phyloP scores from a whole-genome alignment of 2,329 filamentous ascomycete species.

The Aspergillus candidus region DNA sequence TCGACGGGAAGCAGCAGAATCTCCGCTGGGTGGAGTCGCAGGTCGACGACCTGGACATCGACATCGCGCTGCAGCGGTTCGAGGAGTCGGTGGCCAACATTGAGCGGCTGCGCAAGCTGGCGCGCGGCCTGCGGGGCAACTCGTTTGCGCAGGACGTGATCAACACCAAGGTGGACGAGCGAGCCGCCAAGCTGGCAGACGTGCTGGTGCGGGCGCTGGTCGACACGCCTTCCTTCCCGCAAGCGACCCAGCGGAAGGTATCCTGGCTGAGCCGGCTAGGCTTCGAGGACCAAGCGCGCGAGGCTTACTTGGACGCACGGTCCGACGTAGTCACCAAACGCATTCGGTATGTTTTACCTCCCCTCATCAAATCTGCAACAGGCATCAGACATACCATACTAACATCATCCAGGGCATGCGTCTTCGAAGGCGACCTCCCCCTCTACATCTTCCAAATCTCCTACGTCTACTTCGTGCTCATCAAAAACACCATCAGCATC shows the following conservation, averaged over 20 bases:
- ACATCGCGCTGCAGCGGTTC: conserved; percentile 84
- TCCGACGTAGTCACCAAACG: conserved; percentile 72
- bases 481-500: conserved; percentile 85
- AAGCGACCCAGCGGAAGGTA: conserved; percentile 73
- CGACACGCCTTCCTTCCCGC: conserved; percentile 68
- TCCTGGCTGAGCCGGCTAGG: conserved; percentile 79
- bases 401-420: conserved; percentile 63
- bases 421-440: conserved; percentile 89
- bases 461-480: conserved; percentile 90
- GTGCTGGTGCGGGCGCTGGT: conserved; percentile 72
- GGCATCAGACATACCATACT: too few species aligned
- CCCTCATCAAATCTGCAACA: too few species aligned
- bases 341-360: conserved; percentile 70
- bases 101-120: conserved; percentile 76
- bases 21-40: conserved; percentile 92
- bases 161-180: conserved; percentile 80
- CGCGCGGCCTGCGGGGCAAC: conserved; percentile 77
- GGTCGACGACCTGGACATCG: conserved; percentile 92
- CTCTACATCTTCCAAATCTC: conserved; percentile 93
- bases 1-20: conserved; percentile 94
- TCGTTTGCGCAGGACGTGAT: conserved; percentile 86
- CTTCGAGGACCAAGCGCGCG: conserved; percentile 82
- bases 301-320: conserved; percentile 76
- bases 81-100: conserved; percentile 77
- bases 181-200: conserved; percentile 68